Percentiles rank a stretch among this genome's conserved stretches.
phyloP scores from a whole-genome alignment of 164 flowering plant species.

The Nelumbo lutea region DNA sequence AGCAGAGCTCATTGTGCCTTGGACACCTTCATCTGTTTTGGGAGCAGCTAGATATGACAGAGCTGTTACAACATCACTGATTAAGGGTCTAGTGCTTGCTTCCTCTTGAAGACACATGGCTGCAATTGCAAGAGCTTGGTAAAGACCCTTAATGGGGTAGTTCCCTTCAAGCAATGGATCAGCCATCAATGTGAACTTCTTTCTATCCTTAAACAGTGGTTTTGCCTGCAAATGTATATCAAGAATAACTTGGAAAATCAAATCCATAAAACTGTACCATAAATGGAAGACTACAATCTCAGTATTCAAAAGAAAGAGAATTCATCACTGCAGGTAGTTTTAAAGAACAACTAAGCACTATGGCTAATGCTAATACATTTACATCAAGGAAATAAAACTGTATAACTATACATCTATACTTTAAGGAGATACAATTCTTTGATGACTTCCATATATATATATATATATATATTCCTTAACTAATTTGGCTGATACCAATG shows the following conservation, averaged over 20 bases:
- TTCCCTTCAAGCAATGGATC: slow-evolving; percentile 68
- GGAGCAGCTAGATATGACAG: slow-evolving; percentile 40
- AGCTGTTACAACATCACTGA: slow-evolving; percentile 76
- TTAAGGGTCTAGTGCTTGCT: slow-evolving; percentile 64
- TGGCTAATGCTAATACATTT: too few species aligned
- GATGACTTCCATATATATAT: too few species aligned
- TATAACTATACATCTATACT: too few species aligned
- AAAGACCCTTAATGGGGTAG: slow-evolving; percentile 58
- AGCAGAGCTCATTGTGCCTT: neutral
- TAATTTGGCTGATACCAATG: too few species aligned
- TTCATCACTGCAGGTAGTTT: too few species aligned
- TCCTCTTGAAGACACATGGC: slow-evolving; percentile 97
- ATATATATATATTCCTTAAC: too few species aligned
- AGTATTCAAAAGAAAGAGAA: too few species aligned
- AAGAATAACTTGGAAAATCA: neutral
- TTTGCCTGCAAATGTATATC: slow-evolving; percentile 45
- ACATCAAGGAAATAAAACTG: too few species aligned
- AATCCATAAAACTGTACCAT: neutral
- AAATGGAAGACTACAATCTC: too few species aligned
- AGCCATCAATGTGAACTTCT: slow-evolving; percentile 60
- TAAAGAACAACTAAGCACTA: too few species aligned
- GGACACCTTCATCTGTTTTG: slow-evolving; percentile 10
- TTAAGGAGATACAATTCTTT: too few species aligned
- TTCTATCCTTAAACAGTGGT: slow-evolving; percentile 73
- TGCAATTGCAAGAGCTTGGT: slow-evolving; percentile 87